Evolutionary conservation across 148 eudicot species (phyloP).

Genomic region (Beta vulgaris): DNA sequence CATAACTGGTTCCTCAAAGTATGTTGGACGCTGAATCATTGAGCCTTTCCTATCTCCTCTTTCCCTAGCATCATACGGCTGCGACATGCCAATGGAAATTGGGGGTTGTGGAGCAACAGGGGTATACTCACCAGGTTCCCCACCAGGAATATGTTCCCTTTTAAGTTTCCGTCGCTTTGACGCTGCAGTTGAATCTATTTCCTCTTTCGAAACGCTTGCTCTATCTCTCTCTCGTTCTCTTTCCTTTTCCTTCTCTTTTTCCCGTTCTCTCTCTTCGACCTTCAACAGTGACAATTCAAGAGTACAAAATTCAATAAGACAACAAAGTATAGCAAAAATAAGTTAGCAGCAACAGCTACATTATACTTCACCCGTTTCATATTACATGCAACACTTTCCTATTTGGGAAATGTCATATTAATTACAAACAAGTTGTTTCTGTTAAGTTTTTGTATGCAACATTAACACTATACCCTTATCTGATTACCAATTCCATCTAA

Average conservation of each 20-base stretch:
- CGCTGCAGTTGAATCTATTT: constrained; percentile 62
- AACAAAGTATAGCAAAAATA: background rate
- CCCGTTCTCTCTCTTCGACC: constrained; percentile 81
- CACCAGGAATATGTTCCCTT: constrained; percentile 68
- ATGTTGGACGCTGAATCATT: constrained; percentile 60
- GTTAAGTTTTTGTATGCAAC: no score
- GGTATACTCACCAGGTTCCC: constrained; percentile 80
- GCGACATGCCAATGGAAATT: constrained; percentile 46
- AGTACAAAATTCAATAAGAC: background rate
- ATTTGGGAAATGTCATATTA: no score
- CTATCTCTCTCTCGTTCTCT: constrained; percentile 62
- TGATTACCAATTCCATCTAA: no score
- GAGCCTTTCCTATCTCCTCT: constrained; percentile 80
- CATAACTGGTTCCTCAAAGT: constrained; percentile 65
- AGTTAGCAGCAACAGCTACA: background rate
- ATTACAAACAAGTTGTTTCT: no score
- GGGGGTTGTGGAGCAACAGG: constrained; percentile 64
- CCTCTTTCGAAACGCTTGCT: constrained; percentile 60
- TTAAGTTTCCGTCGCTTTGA: constrained; percentile 88
- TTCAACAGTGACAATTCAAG: constrained; percentile 23
- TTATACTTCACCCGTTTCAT: no score
- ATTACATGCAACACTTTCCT: no score
- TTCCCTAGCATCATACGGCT: constrained; percentile 78
- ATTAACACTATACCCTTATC: no score
- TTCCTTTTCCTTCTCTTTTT: constrained; percentile 48